Percentiles rank a stretch among this genome's conserved stretches.
phyloP scores from a whole-genome alignment of 2,329 filamentous ascomycete species.

The Talaromyces albobiverticillius region DNA sequence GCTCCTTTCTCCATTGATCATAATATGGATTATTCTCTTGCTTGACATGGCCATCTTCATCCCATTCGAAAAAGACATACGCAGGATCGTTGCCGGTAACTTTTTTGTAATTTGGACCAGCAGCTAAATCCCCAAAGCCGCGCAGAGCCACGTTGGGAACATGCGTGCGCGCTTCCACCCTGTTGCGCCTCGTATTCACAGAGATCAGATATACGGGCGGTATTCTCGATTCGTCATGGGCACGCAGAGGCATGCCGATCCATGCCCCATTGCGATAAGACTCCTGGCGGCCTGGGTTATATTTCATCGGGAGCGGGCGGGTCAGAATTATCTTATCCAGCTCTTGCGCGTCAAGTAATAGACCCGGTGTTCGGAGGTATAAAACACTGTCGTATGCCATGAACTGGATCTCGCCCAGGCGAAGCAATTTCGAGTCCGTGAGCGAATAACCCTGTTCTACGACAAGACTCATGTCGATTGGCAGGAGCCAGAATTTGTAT shows the following conservation, averaged over 20 bases:
- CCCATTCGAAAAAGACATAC: conserved; percentile 41
- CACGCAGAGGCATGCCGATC: conserved; percentile 33
- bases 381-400: conserved; percentile 44
- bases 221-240: conserved; percentile 28
- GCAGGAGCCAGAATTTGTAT: conserved; percentile 40
- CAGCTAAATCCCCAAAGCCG: conserved; percentile 31
- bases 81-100: conserved; percentile 24
- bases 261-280: conserved; percentile 38
- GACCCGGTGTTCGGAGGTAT: conserved; percentile 41
- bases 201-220: conserved; percentile 38
- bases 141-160: conserved; percentile 32
- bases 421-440: conserved; percentile 37
- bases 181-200: conserved; percentile 33
- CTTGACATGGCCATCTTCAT: conserved; percentile 29
- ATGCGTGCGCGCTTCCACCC: conserved; percentile 37
- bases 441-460: conserved; percentile 29
- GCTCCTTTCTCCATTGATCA: conserved; percentile 35
- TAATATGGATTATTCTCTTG: conserved; percentile 35
- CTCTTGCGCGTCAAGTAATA: conserved; percentile 36
- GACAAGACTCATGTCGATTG: conserved; percentile 38
- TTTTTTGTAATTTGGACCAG: conserved; percentile 21
- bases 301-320: conserved; percentile 29
- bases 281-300: conserved; percentile 31
- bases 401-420: conserved; percentile 37
- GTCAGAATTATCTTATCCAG: conserved; percentile 39